These are phyloP conservation scores for Polytrichum formosum DNA, from an alignment of 225 moss, liverwort and hornwort genomes.

Conservation along the genomic window DNA sequence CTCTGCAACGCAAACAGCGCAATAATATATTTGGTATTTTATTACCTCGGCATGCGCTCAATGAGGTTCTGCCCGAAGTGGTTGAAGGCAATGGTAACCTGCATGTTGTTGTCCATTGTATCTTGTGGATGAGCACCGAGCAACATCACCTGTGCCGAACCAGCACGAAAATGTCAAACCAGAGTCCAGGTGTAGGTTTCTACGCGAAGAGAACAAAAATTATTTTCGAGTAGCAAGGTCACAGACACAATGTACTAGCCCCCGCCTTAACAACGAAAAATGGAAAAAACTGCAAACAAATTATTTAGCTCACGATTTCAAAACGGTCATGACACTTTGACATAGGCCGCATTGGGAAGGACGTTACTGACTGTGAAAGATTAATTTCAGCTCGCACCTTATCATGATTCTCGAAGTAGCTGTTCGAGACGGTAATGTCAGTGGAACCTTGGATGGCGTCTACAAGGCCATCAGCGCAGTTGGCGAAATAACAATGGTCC, in stretches of 20 bases:
- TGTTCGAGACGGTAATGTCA: slow-evolving; percentile 51
- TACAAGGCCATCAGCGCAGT: slow-evolving; percentile 43
- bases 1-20: too few species aligned
- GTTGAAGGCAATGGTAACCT: slow-evolving; percentile 55
- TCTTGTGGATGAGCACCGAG: slow-evolving; percentile 48
- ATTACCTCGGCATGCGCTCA: slow-evolving; percentile 57
- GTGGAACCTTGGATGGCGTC: slow-evolving; percentile 51
- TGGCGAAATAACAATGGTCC: slow-evolving; percentile 48
- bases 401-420: slow-evolving; percentile 59
- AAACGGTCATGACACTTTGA: not conserved
- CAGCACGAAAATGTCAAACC: not conserved
- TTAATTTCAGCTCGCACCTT: slow-evolving; percentile 17
- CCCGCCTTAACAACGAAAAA: not conserved
- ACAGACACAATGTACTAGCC: not conserved
- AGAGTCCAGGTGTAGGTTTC: not conserved
- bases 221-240: not conserved
- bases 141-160: slow-evolving; percentile 44
- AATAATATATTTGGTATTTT: too few species aligned
- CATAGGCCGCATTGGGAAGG: not conserved
- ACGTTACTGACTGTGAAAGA: too few species aligned
- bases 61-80: slow-evolving; percentile 52
- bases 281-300: not conserved
- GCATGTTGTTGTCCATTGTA: slow-evolving; percentile 35
- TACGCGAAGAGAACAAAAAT: not conserved
- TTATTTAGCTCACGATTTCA: not conserved